Evolutionary conservation across 2,329 filamentous ascomycete genomes (phyloP).

Genomic region (Verticillium zaregamsianum): DNA sequence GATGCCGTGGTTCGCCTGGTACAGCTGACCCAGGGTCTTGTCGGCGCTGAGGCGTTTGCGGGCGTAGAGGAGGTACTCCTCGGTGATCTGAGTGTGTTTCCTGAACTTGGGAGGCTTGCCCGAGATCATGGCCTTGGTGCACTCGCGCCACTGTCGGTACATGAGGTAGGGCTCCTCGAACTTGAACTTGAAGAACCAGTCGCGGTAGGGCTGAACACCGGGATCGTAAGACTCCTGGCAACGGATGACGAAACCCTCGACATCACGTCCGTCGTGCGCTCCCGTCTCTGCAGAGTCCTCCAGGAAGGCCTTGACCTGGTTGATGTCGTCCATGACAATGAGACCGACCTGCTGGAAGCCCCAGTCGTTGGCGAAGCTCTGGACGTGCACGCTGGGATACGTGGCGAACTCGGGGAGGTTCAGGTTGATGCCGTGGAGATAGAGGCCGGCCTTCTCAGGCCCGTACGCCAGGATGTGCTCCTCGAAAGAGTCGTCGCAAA

Average conservation of each 20-base stretch:
- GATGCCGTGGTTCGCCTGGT: slow-evolving; percentile 89
- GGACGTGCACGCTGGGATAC: slow-evolving; percentile 76
- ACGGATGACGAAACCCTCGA: slow-evolving; percentile 94
- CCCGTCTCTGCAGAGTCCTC: slow-evolving; percentile 84
- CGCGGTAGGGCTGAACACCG: slow-evolving; percentile 55
- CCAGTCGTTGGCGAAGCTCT: slow-evolving; percentile 87
- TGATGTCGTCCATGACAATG: slow-evolving; percentile 69
- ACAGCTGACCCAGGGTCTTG: slow-evolving; percentile 63
- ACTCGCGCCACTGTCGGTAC: slow-evolving; percentile 98
- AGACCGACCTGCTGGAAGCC: slow-evolving; percentile 88
- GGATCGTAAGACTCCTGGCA: slow-evolving; percentile 65
- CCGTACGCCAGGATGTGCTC: slow-evolving; percentile 93
- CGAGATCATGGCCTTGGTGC: slow-evolving; percentile 82
- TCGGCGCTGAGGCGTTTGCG: slow-evolving; percentile 67
- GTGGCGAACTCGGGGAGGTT: slow-evolving; percentile 92
- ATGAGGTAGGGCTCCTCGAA: slow-evolving; percentile 98
- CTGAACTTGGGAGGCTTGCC: slow-evolving; percentile 71
- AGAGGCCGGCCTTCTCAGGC: slow-evolving; percentile 78
- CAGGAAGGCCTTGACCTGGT: slow-evolving; percentile 73
- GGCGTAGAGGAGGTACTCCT: slow-evolving; percentile 84
- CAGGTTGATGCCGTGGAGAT: slow-evolving; percentile 93
- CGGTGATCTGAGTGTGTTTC: slow-evolving; percentile 86
- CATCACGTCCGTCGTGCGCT: slow-evolving; percentile 83
- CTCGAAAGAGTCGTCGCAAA: slow-evolving; percentile 94
- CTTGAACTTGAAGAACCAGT: slow-evolving; percentile 99